Conservation (phyloP, 1,284 basidiomycete genomes). For the Malassezia dermatis region DNA sequence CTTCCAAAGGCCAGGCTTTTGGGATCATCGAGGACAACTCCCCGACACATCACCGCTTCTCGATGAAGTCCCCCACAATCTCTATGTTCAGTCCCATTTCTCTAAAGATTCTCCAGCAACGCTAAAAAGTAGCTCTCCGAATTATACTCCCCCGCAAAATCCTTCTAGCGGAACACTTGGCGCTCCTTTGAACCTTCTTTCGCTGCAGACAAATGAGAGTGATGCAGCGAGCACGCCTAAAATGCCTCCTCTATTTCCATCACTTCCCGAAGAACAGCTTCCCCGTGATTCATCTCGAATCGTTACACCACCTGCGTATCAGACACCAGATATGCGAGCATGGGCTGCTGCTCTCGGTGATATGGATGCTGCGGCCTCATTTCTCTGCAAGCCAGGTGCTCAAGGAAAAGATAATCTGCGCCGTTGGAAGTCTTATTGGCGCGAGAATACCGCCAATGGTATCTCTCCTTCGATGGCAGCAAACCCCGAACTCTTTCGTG, state of each 20-base stretch:
- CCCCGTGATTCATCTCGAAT: not conserved
- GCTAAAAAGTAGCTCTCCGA: not conserved
- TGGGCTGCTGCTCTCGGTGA: not conserved
- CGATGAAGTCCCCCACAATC: slow-evolving; percentile 5
- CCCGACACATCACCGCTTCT: slow-evolving; percentile 8
- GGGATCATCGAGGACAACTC: slow-evolving; percentile 1
- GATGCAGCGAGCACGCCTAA: not conserved
- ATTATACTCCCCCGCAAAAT: not conserved
- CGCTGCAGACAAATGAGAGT: slow-evolving; percentile 2
- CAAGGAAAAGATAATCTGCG: not conserved
- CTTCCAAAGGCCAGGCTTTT: slow-evolving; percentile 7
- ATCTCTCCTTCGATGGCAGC: not conserved
- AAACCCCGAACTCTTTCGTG: slow-evolving; percentile 4
- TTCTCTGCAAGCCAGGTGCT: not conserved
- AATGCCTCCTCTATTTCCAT: not conserved
- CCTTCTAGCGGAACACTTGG: slow-evolving; percentile 16
- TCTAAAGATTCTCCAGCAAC: not conserved
- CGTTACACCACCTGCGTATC: not conserved
- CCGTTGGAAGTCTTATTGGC: slow-evolving; percentile 7
- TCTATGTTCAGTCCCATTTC: not conserved
- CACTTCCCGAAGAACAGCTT: not conserved
- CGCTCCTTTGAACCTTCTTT: slow-evolving; percentile 12
- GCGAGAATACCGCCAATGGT: not conserved
- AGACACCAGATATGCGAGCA: not conserved
- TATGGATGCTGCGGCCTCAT: not conserved